Conservation (phyloP, 2,329 filamentous ascomycete species). For the Neofusicoccum umdonicola region DNA sequence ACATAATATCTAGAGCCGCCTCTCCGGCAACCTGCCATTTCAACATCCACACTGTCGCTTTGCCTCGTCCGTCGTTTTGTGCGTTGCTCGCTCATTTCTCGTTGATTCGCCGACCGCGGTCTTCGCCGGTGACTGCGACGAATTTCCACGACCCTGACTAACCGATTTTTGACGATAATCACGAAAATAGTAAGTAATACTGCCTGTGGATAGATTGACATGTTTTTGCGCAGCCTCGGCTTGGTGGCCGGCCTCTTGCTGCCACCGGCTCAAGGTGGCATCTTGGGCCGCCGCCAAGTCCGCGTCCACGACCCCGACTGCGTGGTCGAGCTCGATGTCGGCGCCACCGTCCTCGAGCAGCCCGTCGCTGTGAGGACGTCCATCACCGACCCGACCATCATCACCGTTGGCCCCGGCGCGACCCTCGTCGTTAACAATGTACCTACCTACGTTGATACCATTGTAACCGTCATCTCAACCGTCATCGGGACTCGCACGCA, state of each 20-base stretch:
- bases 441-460: not conserved
- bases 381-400: not conserved
- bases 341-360: not conserved
- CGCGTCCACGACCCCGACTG: not conserved
- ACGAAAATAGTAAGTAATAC: not conserved
- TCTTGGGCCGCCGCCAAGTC: not conserved
- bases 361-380: not conserved
- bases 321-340: constrained; percentile 1
- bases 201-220: constrained; percentile 6
- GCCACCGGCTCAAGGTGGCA: not conserved
- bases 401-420: not conserved
- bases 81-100: not conserved
- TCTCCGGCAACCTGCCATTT: not conserved
- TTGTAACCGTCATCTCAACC: not conserved
- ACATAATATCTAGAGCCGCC: not conserved
- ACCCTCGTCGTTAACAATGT: not conserved
- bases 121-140: not conserved
- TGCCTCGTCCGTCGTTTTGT: not conserved
- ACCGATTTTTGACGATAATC: not conserved
- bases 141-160: not conserved
- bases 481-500: not conserved
- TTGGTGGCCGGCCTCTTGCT: constrained; percentile 9
- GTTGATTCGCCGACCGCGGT: not conserved
- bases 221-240: constrained; percentile 11
- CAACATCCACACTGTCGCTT: not conserved